These are phyloP conservation scores for Arctium minus DNA, from an alignment of 129 eudicot species.

Conservation along the genomic window DNA sequence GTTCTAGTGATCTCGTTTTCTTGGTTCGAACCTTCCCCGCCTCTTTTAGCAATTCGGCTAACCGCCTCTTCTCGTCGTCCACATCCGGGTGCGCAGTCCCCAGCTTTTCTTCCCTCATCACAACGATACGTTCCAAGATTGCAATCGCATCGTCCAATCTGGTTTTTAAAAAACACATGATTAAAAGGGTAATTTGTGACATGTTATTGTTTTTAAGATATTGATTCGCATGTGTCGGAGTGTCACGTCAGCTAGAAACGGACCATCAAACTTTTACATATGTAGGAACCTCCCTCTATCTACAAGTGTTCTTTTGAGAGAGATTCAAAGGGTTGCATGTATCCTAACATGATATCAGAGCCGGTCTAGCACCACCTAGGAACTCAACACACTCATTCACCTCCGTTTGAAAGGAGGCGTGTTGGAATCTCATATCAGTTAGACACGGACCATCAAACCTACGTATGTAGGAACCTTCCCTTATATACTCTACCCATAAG, in stretches of 20 bases:
- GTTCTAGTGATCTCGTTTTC: constrained; percentile 61
- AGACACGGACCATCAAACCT: not conserved
- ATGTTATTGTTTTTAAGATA: too few relatives aligned
- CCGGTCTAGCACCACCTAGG: too few relatives aligned
- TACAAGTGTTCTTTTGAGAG: not conserved
- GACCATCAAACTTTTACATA: not conserved
- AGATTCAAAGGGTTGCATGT: not conserved
- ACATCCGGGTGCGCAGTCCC: constrained; percentile 90
- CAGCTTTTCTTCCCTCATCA: constrained; percentile 84
- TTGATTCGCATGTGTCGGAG: too few relatives aligned
- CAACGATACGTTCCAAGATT: constrained; percentile 63
- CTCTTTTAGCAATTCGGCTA: constrained; percentile 73
- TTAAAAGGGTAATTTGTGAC: too few relatives aligned
- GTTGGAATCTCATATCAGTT: not conserved
- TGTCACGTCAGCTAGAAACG: too few relatives aligned
- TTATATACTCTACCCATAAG: too few relatives aligned
- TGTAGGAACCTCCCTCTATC: not conserved
- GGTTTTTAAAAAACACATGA: not conserved
- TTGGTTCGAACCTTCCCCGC: constrained; percentile 56
- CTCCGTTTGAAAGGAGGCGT: not conserved
- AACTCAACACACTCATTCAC: not conserved
- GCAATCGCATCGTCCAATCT: constrained; percentile 88
- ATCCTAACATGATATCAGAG: not conserved
- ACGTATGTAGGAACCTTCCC: not conserved
- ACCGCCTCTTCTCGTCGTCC: constrained; percentile 76